Conservation (phyloP, 176 grass and related monocot species). For the Oryza punctata region DNA sequence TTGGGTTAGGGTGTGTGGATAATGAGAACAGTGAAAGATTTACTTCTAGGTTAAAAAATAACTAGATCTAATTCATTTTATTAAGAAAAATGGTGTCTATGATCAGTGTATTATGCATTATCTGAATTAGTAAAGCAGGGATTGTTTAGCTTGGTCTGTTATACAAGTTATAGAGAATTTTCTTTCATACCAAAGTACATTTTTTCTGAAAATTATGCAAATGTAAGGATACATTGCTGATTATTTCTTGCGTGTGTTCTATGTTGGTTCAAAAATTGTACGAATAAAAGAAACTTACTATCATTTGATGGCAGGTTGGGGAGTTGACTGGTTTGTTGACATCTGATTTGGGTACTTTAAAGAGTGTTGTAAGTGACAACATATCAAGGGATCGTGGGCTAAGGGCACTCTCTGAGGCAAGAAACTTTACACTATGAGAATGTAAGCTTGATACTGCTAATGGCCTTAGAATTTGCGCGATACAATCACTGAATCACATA, state of each 20-base stretch:
- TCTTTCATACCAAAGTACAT: background rate
- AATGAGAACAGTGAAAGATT: background rate
- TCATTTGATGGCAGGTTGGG: slow-evolving; percentile 66
- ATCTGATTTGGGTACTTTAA: slow-evolving; percentile 90
- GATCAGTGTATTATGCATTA: slow-evolving; percentile 6
- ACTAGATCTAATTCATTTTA: background rate
- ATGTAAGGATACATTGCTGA: slow-evolving; percentile 19
- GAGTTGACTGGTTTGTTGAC: slow-evolving; percentile 97
- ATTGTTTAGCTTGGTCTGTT: background rate
- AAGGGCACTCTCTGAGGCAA: slow-evolving; percentile 97
- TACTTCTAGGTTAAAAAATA: slow-evolving; percentile 8
- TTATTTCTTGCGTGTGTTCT: background rate
- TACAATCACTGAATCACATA: slow-evolving; percentile 16
- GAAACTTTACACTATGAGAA: slow-evolving; percentile 64
- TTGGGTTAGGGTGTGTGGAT: background rate
- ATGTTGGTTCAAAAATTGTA: background rate
- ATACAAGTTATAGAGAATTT: background rate
- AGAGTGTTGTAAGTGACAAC: slow-evolving; percentile 88
- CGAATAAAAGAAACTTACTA: slow-evolving; percentile 6
- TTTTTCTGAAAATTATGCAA: slow-evolving; percentile 5
- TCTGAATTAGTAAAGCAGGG: background rate
- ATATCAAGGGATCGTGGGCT: slow-evolving; percentile 96
- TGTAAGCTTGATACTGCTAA: slow-evolving; percentile 60
- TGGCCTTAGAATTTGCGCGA: slow-evolving; percentile 48
- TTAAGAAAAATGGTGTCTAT: background rate